phyloP scores from a whole-genome alignment of 495 filamentous ascomycete species.

The Hyaloscypha hepaticicola region DNA sequence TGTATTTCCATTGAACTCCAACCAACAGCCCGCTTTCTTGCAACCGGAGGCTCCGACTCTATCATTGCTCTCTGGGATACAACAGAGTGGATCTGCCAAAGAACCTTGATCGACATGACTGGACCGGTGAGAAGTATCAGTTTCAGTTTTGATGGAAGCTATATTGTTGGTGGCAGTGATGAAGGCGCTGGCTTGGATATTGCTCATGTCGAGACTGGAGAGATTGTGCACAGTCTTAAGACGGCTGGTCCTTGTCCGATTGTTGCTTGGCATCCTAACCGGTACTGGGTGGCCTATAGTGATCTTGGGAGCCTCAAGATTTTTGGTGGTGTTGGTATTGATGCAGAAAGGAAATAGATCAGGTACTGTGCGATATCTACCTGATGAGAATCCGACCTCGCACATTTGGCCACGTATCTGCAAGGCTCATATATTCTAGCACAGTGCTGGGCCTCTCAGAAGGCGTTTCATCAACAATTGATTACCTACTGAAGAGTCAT shows the following conservation, averaged over 20 bases:
- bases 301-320: constrained; percentile 82
- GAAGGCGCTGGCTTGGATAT: constrained; percentile 73
- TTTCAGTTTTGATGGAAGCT: constrained; percentile 90
- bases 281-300: constrained; percentile 88
- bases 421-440: not conserved
- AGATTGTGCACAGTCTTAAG: constrained; percentile 77
- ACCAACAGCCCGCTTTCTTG: constrained; percentile 76
- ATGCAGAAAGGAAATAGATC: constrained; percentile 31
- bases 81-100: constrained; percentile 82
- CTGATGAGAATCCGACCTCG: not conserved
- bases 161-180: constrained; percentile 80
- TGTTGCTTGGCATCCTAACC: constrained; percentile 86
- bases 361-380: not conserved
- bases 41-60: constrained; percentile 85
- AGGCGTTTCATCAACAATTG: not conserved
- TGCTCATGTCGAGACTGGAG: constrained; percentile 85
- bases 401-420: not conserved
- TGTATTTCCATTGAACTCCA: constrained; percentile 70
- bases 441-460: not conserved
- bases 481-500: not conserved
- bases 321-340: constrained; percentile 24
- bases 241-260: constrained; percentile 61
- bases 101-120: constrained; percentile 73
- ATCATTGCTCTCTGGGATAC: constrained; percentile 92
- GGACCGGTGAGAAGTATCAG: constrained; percentile 81